These are phyloP conservation scores for Cyclocybe aegerita DNA, from an alignment of 768 basidiomycete species.

Conservation along the genomic window DNA sequence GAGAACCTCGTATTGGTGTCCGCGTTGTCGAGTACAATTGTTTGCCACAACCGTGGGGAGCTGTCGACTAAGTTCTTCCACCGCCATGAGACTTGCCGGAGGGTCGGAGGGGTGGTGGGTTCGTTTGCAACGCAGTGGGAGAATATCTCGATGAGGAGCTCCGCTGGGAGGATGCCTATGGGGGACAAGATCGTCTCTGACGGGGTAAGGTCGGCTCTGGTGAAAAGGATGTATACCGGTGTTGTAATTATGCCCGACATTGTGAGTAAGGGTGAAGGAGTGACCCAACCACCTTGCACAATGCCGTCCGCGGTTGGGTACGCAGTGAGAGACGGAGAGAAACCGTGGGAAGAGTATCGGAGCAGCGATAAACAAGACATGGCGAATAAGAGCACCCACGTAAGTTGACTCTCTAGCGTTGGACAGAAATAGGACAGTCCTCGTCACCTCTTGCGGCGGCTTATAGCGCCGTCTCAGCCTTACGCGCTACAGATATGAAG, in stretches of 20 bases:
- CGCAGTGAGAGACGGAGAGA: too few species aligned
- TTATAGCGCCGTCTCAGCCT: too few species aligned
- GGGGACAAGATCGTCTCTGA: slow-evolving; percentile 4
- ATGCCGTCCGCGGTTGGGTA: too few species aligned
- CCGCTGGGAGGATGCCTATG: slow-evolving; percentile 48
- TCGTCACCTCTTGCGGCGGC: too few species aligned
- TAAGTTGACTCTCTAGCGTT: too few species aligned
- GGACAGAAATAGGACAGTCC: too few species aligned
- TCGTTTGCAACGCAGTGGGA: slow-evolving; percentile 38
- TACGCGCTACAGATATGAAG: background rate
- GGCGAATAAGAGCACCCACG: too few species aligned
- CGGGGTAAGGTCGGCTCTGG: background rate
- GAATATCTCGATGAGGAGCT: slow-evolving; percentile 67
- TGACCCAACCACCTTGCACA: too few species aligned
- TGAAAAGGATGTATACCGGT: background rate
- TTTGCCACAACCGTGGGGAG: slow-evolving; percentile 63
- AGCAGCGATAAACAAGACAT: too few species aligned
- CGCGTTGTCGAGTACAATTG: slow-evolving; percentile 49
- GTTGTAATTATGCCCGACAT: background rate
- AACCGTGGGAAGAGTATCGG: too few species aligned
- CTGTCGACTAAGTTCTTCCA: slow-evolving; percentile 57
- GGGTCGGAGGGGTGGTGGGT: slow-evolving; percentile 45
- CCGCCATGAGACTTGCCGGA: slow-evolving; percentile 53
- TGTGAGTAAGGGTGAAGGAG: slow-evolving; percentile 1
- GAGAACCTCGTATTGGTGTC: slow-evolving; percentile 33